Conservation (phyloP, 176 grass and related monocot genomes). For the Musa beccarii region DNA sequence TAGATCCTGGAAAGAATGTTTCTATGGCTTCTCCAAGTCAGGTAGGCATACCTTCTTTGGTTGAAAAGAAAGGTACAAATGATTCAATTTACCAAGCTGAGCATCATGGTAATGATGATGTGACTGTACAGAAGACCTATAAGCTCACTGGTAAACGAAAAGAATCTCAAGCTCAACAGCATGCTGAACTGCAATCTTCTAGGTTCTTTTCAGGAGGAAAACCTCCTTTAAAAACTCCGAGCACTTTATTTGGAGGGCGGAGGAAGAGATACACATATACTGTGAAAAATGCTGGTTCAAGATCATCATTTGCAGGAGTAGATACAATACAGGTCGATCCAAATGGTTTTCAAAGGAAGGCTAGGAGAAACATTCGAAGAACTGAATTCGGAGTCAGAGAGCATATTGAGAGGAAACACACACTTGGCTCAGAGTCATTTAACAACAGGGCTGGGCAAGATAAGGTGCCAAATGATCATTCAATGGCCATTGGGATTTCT, state of each 20-base stretch:
- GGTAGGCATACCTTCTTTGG: conserved; percentile 13
- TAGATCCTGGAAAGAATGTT: conserved; percentile 36
- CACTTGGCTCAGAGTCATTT: conserved; percentile 30
- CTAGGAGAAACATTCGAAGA: conserved; percentile 54
- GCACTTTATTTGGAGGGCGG: conserved; percentile 35
- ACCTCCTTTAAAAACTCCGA: conserved; percentile 27
- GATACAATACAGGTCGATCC: conserved; percentile 53
- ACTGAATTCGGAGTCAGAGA: conserved; percentile 76
- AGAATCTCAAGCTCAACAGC: conserved; percentile 32
- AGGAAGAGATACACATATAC: conserved; percentile 67
- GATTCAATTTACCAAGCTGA: conserved; percentile 21
- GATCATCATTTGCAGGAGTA: conserved; percentile 30
- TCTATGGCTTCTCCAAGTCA: conserved; percentile 27
- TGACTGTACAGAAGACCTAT: conserved; percentile 28
- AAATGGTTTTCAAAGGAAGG: conserved; percentile 53
- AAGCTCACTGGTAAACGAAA: conserved; percentile 32
- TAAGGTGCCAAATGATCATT: conserved; percentile 24
- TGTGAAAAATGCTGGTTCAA: conserved; percentile 42
- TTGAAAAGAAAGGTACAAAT: conserved; percentile 18
- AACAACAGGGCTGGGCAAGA: conserved; percentile 33
- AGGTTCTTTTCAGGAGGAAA: conserved; percentile 40
- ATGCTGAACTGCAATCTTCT: conserved; percentile 20
- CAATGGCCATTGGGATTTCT: conserved; percentile 29
- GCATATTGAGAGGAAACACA: conserved; percentile 52
- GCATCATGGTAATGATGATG: conserved; percentile 27